These are phyloP conservation scores for Crepidotus variabilis DNA, from an alignment of 768 basidiomycete species.

Conservation along the genomic window DNA sequence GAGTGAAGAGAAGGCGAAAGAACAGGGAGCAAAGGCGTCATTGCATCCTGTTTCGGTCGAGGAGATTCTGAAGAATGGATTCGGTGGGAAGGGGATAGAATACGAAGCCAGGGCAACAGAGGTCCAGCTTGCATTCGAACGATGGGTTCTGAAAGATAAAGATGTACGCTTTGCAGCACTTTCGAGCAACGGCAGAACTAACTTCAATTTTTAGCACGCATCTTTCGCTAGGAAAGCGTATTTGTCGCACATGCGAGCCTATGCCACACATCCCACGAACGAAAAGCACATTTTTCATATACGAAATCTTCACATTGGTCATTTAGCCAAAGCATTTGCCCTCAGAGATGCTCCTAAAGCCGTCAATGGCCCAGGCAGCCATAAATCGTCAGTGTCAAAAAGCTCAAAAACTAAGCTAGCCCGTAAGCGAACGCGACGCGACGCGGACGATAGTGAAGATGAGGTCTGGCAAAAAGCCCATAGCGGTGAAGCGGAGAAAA, in stretches of 20 bases:
- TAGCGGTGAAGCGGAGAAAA: slow-evolving; percentile 61
- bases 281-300: slow-evolving; percentile 98
- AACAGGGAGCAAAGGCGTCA: slow-evolving; percentile 29
- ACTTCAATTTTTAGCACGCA: slow-evolving; percentile 54
- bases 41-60: slow-evolving; percentile 66
- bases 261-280: slow-evolving; percentile 91
- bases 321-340: slow-evolving; percentile 89
- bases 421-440: slow-evolving; percentile 7
- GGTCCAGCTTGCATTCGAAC: slow-evolving; percentile 91
- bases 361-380: slow-evolving; percentile 29
- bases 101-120: slow-evolving; percentile 91
- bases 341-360: slow-evolving; percentile 78
- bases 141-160: slow-evolving; percentile 79
- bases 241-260: slow-evolving; percentile 90
- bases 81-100: slow-evolving; percentile 78
- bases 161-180: slow-evolving; percentile 41
- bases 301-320: slow-evolving; percentile 89
- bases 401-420: slow-evolving; percentile 14
- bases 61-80: slow-evolving; percentile 70
- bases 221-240: slow-evolving; percentile 81
- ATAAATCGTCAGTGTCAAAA: slow-evolving; percentile 10
- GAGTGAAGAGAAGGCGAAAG: slow-evolving; percentile 37
- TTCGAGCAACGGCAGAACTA: slow-evolving; percentile 1
- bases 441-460: slow-evolving; percentile 15
- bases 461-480: slow-evolving; percentile 38